Percentiles rank a stretch among this genome's conserved stretches.
Conservation (phyloP, 2,329 filamentous ascomycete genomes). For the Diaporthe ampelina region DNA sequence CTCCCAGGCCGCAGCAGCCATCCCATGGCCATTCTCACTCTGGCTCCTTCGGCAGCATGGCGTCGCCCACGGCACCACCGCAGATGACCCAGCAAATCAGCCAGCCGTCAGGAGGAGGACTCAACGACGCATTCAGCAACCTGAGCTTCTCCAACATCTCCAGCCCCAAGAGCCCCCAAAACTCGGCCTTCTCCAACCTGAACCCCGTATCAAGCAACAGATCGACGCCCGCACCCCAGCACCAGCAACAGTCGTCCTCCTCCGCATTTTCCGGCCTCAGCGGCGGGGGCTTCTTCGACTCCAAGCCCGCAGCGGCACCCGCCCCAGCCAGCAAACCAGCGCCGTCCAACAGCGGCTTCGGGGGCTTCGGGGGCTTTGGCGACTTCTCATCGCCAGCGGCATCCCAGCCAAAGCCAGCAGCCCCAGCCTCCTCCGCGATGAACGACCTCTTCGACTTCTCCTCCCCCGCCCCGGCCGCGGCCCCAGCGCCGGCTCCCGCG, state of each 20-base stretch:
- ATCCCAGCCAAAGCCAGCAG: constrained; percentile 52
- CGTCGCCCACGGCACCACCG: constrained; percentile 64
- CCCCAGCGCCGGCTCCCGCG: constrained; percentile 58
- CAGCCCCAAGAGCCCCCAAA: constrained; percentile 57
- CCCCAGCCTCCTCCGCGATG: constrained; percentile 70
- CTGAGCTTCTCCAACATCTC: constrained; percentile 60
- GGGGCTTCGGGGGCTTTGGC: constrained; percentile 77
- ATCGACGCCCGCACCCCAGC: constrained; percentile 49
- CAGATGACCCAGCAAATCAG: constrained; percentile 58
- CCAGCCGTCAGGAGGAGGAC: constrained; percentile 68
- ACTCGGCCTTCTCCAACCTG: constrained; percentile 44
- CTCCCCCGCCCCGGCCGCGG: constrained; percentile 55
- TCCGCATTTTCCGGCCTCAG: constrained; percentile 68
- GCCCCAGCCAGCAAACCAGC: constrained; percentile 42
- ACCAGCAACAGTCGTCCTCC: constrained; percentile 43
- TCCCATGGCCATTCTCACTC: constrained; percentile 68
- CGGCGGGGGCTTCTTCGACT: constrained; percentile 88
- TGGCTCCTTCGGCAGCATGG: constrained; percentile 77
- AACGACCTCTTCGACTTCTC: constrained; percentile 88
- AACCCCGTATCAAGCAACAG: constrained; percentile 47
- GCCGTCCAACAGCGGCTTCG: constrained; percentile 63
- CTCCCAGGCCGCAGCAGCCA: constrained; percentile 79
- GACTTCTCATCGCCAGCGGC: constrained; percentile 66
- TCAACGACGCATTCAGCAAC: constrained; percentile 83
- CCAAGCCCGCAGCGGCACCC: constrained; percentile 70